Evolutionary conservation across 805 yeast genomes (phyloP).

Genomic region (Starmerella apicola): DNA sequence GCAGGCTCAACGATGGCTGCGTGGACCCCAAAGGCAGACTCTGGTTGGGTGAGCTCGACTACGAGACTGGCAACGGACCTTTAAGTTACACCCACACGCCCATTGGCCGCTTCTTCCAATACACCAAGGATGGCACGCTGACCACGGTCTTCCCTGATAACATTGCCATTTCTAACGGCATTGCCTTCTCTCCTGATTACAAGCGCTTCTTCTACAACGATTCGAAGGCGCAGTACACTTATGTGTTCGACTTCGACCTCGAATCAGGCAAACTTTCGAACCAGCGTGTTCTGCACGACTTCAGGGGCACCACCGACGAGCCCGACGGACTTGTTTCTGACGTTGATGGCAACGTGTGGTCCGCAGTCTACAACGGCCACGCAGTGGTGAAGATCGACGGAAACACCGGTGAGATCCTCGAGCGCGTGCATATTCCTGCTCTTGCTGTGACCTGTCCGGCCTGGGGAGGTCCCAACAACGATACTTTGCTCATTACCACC

Average conservation of each 20-base stretch:
- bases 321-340: conserved; percentile 24
- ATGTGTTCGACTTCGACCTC: conserved; percentile 35
- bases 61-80: conserved; percentile 22
- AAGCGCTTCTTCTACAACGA: conserved; percentile 41
- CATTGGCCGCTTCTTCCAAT: conserved; percentile 28
- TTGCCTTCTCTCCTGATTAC: conserved; percentile 39
- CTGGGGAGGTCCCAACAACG: conserved; percentile 28
- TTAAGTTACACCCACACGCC: conserved; percentile 24
- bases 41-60: conserved; percentile 38
- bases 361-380: conserved; percentile 22
- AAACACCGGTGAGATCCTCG: conserved; percentile 22
- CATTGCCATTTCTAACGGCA: conserved; percentile 42
- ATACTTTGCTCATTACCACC: conserved; percentile 24
- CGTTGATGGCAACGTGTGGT: conserved; percentile 23
- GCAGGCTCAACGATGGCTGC: conserved; percentile 68
- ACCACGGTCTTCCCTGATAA: conserved; percentile 23
- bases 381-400: conserved; percentile 22
- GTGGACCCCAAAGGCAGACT: conserved; percentile 65
- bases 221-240: conserved; percentile 37
- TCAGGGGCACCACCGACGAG: conserved; percentile 19
- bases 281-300: conserved; percentile 20
- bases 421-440: conserved; percentile 20
- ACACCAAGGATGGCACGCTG: conserved; percentile 27
- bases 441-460: conserved; percentile 26
- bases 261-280: conserved; percentile 29